Base-by-base conservation (phyloP, 139 green algal genomes). In the Chlamydomonas schloesseri region DNA sequence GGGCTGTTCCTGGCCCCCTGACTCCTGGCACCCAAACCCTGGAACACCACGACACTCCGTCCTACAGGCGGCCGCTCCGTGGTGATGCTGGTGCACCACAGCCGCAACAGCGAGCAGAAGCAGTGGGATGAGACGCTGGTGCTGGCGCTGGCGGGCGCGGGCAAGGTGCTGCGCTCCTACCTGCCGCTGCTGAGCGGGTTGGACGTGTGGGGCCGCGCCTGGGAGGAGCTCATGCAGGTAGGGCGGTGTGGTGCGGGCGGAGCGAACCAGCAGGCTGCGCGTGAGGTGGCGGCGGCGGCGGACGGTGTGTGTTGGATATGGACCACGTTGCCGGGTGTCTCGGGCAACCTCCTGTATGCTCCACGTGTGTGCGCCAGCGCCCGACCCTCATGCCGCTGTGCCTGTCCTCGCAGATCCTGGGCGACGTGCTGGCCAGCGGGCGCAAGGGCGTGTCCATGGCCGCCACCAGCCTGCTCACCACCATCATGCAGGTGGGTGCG, bases 101-200 rank as follows among this genome's bases (percentile, higher is more conserved):
- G 93, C 76, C 94, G 96, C 84, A 99, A 99, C 92, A 97, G 94
- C 55, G 96, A 96, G 89, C 95, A 98, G 87, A 99, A 99, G 93
- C 96, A 97, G 91, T 99, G 97, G 97, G 97, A 98, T 53, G 97
- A 98, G 87, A 99, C 96, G 24, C 93, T 99, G 50, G 96, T 98
- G 68, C 88, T 99, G 42, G 91, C 92, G 11, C 88, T 99, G 34
- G 91, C 74, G 26, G 97, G 97, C 36, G 91, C 97, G 53, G 88
- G 84, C 69, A 96, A 97, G 81, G 91, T 99, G 83, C 89, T 99
- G 70, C 91, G 93, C 6, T 83, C 87, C 21, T 93, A 98, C 92
- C 91, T 99, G 78, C 84, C 91, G 6, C 70, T 93, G 13, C 84
- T 99, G n/a, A 58, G 91, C 42, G 34, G 74, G 29, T 88, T 98